Conservation (phyloP, 2,329 filamentous ascomycete genomes). For the Xylaria sp. region DNA sequence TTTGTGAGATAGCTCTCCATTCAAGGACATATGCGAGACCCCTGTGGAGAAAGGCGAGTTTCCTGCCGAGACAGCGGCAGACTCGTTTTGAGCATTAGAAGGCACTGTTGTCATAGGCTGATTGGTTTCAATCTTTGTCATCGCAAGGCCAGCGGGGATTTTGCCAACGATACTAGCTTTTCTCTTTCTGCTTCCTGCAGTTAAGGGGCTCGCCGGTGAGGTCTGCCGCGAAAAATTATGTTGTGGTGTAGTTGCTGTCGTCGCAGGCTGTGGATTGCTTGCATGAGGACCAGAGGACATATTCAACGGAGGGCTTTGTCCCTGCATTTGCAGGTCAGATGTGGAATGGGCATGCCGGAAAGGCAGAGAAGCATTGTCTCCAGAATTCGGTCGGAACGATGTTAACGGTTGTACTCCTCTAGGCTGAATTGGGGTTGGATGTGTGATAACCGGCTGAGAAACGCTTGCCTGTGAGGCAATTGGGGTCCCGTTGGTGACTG, state of each 20-base stretch:
- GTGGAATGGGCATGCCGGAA: constrained; percentile 70
- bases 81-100: constrained; percentile 47
- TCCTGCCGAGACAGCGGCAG: constrained; percentile 51
- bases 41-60: constrained; percentile 66
- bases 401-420: constrained; percentile 17
- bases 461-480: constrained; percentile 19
- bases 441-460: constrained; percentile 26
- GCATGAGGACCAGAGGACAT: constrained; percentile 43
- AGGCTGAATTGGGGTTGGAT: constrained; percentile 19
- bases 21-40: constrained; percentile 55
- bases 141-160: constrained; percentile 77
- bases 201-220: constrained; percentile 73
- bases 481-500: constrained; percentile 21
- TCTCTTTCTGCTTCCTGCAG: constrained; percentile 79
- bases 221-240: constrained; percentile 74
- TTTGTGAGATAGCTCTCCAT: constrained; percentile 50
- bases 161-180: constrained; percentile 78
- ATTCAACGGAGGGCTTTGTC: constrained; percentile 58
- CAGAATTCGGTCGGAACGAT: constrained; percentile 47
- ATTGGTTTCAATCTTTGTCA: constrained; percentile 80
- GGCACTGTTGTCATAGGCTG: constrained; percentile 54
- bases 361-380: constrained; percentile 51
- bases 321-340: constrained; percentile 70
- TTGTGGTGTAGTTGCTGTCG: constrained; percentile 59
- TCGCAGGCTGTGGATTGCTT: constrained; percentile 54